Evolutionary conservation across 2,329 filamentous ascomycete species (phyloP), one percentile per base, ranked within the genome.

Genomic region (Alternaria longipes): DNA sequence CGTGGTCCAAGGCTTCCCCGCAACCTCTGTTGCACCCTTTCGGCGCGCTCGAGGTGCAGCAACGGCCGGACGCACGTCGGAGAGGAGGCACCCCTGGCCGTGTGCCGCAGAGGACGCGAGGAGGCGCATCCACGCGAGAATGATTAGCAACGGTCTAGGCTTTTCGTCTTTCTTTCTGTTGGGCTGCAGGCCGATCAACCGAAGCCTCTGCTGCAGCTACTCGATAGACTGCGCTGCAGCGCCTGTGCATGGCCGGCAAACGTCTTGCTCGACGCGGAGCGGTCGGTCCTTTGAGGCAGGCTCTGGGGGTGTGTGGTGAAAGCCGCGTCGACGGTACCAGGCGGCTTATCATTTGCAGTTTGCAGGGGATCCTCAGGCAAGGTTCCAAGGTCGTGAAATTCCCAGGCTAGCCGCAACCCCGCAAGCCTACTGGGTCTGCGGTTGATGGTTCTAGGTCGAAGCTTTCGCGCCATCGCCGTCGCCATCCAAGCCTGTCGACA

Each of bases 121-220:
- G 26, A 32, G 32, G 56, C 26, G 60, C 22, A 26, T 28, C 56
- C 57, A 58, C 54, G 61, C 44, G 52, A 55, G 46, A 28, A 38
- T n/a, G 46, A 45, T 30, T 45, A 47, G 62, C 62, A 61, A 44
- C 53, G 63, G 60, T 66, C 65, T 53, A 67, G 65, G 59, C 63
- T 56, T 53, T 16, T 16, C 32, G 41, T 52, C 36, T 44, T 45
- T 45, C 24, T 50, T 59, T 61, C 40, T 63, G 63, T 67, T 65
- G 65, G 62, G 60, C 63, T 64, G 65, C 58, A 62, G 59, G 63
- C 63, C 63, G 64, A 67, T 67, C 59, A 62, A 28, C 61, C 58
- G 62, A 34, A 51, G 56, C 46, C 34, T 46, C 36, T 50, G 22
- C 56, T 64, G 64, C 61, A 62, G 57, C 61, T 60, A 59, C 53